A percentile compares a stretch with the other conserved stretches of the same genome.
These are phyloP conservation scores for Arxiozyma slooffiae DNA, from an alignment of 1,139 yeast genomes.

Conservation along the genomic window DNA sequence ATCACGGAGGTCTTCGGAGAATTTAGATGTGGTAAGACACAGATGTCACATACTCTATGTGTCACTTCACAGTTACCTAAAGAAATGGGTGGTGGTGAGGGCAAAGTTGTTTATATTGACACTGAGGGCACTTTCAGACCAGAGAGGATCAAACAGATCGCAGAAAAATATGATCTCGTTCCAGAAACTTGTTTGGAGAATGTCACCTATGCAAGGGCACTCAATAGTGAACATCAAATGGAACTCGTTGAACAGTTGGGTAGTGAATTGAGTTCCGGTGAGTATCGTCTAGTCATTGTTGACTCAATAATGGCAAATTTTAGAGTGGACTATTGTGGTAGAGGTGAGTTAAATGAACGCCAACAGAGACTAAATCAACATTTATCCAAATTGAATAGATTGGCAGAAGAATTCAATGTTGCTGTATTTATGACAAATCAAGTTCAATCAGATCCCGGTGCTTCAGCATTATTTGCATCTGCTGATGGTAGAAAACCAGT, in stretches of 20 bases:
- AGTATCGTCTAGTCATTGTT: slow-evolving; percentile 38
- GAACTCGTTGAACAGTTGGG: slow-evolving; percentile 48
- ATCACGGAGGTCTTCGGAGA: slow-evolving; percentile 57
- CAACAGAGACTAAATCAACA: slow-evolving; percentile 55
- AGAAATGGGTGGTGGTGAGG: slow-evolving; percentile 51
- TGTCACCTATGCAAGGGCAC: slow-evolving; percentile 45
- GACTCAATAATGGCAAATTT: slow-evolving; percentile 58
- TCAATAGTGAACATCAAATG: slow-evolving; percentile 53
- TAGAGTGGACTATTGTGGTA: slow-evolving; percentile 50
- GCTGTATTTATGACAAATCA: slow-evolving; percentile 55
- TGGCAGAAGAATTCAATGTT: slow-evolving; percentile 50
- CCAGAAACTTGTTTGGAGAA: slow-evolving; percentile 45
- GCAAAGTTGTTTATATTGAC: slow-evolving; percentile 51
- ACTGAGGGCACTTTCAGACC: slow-evolving; percentile 55
- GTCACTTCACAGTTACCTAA: slow-evolving; percentile 49
- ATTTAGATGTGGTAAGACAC: slow-evolving; percentile 54
- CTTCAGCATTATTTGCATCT: slow-evolving; percentile 52
- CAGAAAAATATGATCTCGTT: slow-evolving; percentile 45
- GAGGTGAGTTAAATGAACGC: slow-evolving; percentile 53
- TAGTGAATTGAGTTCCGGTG: slow-evolving; percentile 41
- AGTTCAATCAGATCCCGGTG: slow-evolving; percentile 63
- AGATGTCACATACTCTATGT: slow-evolving; percentile 50
- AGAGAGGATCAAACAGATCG: slow-evolving; percentile 46
- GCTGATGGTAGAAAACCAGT: slow-evolving; percentile 60
- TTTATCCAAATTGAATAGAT: slow-evolving; percentile 41